These are phyloP conservation scores for Fragosphaeria purpurea DNA, from an alignment of 2,329 filamentous ascomycete species.

Conservation along the genomic window DNA sequence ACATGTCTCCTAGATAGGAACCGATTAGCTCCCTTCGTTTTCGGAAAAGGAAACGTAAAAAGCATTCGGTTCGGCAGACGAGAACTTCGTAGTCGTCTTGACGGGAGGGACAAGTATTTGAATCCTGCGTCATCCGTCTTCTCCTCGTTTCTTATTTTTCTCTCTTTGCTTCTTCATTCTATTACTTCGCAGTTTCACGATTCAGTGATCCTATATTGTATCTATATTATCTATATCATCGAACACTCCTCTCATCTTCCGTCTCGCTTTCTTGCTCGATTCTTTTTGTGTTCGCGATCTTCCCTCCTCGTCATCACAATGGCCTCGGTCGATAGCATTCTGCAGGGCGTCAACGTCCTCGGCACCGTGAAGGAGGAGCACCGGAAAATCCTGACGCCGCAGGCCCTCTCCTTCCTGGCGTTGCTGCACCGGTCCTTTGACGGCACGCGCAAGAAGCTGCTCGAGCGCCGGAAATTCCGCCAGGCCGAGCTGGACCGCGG, in stretches of 20 bases:
- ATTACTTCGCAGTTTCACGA: not conserved
- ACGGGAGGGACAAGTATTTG: conserved; percentile 1
- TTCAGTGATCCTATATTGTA: not conserved
- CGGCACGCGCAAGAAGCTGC: conserved; percentile 71
- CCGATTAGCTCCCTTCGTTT: too few species aligned
- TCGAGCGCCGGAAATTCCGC: conserved; percentile 75
- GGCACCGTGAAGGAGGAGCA: conserved; percentile 68
- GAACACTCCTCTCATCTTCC: not conserved
- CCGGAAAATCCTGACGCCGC: conserved; percentile 83
- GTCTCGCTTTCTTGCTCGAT: not conserved
- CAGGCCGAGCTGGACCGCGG: conserved; percentile 93
- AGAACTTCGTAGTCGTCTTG: too few species aligned
- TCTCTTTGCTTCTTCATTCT: not conserved
- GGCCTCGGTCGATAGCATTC: conserved; percentile 63
- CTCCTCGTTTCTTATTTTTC: not conserved
- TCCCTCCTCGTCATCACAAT: conserved; percentile 31
- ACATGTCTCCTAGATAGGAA: too few species aligned
- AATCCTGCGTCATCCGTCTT: not conserved
- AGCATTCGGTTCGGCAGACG: too few species aligned
- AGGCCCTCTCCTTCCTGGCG: conserved; percentile 84
- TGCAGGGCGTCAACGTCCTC: conserved; percentile 81
- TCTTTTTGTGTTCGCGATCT: too few species aligned
- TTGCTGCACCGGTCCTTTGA: conserved; percentile 95
- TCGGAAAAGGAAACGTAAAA: too few species aligned
- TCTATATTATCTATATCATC: not conserved